Percentiles rank a stretch among this genome's conserved stretches.
Evolutionary conservation across 805 yeast genomes (phyloP).

Genomic region (Ogataea populi-albae): DNA sequence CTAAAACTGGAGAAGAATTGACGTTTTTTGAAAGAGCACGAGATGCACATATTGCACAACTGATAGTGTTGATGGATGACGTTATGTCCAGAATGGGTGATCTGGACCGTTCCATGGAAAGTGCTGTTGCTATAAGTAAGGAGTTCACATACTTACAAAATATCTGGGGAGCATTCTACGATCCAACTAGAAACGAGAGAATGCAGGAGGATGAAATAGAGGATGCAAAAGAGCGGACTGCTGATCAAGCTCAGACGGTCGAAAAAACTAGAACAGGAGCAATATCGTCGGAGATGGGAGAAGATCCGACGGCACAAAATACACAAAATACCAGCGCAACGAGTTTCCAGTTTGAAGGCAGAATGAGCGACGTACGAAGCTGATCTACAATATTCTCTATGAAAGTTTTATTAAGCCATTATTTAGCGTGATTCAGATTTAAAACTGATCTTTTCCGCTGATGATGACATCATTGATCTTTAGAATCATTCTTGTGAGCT

Average conservation of each 20-base stretch:
- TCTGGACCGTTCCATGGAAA: conserved; percentile 20
- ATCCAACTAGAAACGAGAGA: conserved; percentile 18
- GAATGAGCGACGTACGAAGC: conserved; percentile 23
- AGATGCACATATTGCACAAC: conserved; percentile 18
- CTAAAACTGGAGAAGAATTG: conserved; percentile 8
- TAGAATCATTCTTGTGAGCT: conserved; percentile 94
- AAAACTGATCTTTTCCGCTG: conserved; percentile 37
- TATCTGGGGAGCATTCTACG: conserved; percentile 24
- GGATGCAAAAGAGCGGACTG: too few species aligned
- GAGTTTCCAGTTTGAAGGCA: conserved; percentile 27
- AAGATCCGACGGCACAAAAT: neutral
- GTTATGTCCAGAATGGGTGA: conserved; percentile 18
- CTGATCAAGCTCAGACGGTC: conserved; percentile 1
- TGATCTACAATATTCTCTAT: conserved; percentile 1
- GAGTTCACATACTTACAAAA: conserved; percentile 18
- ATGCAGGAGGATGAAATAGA: conserved; percentile 7
- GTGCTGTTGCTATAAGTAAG: conserved; percentile 21
- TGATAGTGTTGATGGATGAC: conserved; percentile 20
- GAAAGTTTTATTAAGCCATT: too few species aligned
- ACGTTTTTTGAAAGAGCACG: conserved; percentile 18
- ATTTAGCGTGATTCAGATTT: too few species aligned
- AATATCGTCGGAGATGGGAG: neutral
- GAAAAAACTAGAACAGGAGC: conserved; percentile 8
- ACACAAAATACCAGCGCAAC: conserved; percentile 10
- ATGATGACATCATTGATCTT: conserved; percentile 96